Base-by-base conservation (phyloP, 2,329 filamentous ascomycete genomes). In the Aspergillus quadrilineatus region DNA sequence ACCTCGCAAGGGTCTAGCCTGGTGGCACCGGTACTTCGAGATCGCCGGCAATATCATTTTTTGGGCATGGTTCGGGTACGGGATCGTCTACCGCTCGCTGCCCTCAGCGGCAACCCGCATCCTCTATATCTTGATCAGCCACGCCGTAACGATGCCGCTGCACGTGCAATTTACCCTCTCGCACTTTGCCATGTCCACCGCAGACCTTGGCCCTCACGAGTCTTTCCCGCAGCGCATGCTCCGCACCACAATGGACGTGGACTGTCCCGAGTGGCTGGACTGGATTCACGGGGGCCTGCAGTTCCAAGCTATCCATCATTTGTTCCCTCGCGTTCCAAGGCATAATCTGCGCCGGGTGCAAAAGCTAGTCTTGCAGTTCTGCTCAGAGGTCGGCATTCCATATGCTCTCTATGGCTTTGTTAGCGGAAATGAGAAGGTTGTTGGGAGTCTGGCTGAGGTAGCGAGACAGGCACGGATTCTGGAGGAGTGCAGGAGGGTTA, bases 161-260 rank as follows among this genome's bases (percentile, higher is more conserved):
- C 92, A 96, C 71, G 83, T 93, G 9, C 92, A 96, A 72, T 95
- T 96, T 70, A 95, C 91, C 0, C 82, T 96, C 17, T 94, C 89
- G 2, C 92, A 96, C 74, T 96, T 95, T 73, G 90, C 90, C 63
- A 96, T 96, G 92, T 93, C 89, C 65, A 96, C 92, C 0, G 83
- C 89, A 9, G 90, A 96, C 66, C 80, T 96, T 10, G 92, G 92
- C 0, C 85, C 88, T 1, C 80, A 87, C 50, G 92, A 96, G 71
- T 94, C 89, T 0, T 96, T 96, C 72, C 86, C 92, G 0, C 91
- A 96, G 74, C 89, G 88, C 72, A 94, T 95, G 88, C 80, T 96
- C 45, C 87, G 92, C 63, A 96, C 92, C 1, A 96, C 92, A 9
- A 96, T 96, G 91, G 91, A 96, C 62, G 86, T 96, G 22, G 90